Percentiles rank a stretch among this genome's conserved stretches.
These are phyloP conservation scores for Paramecium tetraurelia DNA, from an alignment of 73 alveolate genomes.

Conservation along the genomic window DNA sequence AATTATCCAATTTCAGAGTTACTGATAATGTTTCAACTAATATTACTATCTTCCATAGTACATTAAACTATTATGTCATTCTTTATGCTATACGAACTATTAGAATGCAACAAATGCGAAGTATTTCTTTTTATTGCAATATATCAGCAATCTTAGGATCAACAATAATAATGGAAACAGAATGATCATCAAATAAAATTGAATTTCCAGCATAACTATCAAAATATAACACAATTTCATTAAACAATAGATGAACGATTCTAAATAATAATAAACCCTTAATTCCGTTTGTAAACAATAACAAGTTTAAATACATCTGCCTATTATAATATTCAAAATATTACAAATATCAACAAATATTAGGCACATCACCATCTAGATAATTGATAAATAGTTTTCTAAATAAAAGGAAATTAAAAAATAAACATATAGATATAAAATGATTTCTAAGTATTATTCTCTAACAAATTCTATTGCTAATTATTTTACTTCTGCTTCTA, in stretches of 20 bases:
- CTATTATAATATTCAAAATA: background rate
- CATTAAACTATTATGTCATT: conserved; percentile 41
- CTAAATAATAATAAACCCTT: background rate
- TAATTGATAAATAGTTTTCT: background rate
- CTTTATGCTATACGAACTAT: conserved; percentile 32
- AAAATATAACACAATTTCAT: background rate
- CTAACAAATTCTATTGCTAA: background rate
- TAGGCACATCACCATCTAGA: background rate
- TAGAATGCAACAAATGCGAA: background rate
- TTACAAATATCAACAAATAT: background rate
- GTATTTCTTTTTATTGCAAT: conserved; percentile 1
- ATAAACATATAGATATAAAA: background rate
- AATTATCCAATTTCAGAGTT: background rate
- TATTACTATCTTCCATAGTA: conserved; percentile 4
- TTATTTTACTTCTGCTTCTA: background rate
- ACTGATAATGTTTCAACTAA: background rate
- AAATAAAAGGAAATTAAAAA: background rate
- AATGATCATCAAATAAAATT: background rate
- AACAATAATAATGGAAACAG: background rate
- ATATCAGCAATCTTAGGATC: background rate
- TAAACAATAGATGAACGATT: background rate
- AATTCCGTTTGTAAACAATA: background rate
- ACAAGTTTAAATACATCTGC: background rate
- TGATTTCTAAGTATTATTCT: conserved; percentile 7
- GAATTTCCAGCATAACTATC: background rate